These are phyloP conservation scores for Kregervanrija delftensis DNA, from an alignment of 805 yeast species.

Conservation along the genomic window DNA sequence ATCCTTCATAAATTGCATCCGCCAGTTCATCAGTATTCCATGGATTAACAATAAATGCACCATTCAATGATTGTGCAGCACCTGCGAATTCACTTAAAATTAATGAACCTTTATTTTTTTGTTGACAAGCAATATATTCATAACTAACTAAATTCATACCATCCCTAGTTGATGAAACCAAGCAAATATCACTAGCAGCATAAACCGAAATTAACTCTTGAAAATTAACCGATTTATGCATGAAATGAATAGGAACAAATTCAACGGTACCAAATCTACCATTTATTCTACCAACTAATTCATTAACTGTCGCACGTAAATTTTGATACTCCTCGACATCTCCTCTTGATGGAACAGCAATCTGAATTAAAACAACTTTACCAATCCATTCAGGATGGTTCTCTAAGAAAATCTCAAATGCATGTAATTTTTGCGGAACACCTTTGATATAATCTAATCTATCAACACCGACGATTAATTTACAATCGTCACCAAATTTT, in stretches of 20 bases:
- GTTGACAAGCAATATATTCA: slow-evolving; percentile 94
- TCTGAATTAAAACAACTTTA: slow-evolving; percentile 89
- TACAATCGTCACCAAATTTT: slow-evolving; percentile 64
- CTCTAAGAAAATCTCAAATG: slow-evolving; percentile 84
- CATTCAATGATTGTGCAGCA: slow-evolving; percentile 97
- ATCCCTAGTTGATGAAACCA: slow-evolving; percentile 91
- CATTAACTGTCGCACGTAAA: slow-evolving; percentile 88
- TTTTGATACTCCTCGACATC: slow-evolving; percentile 98
- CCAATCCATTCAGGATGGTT: slow-evolving; percentile 99
- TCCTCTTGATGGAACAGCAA: slow-evolving; percentile 96
- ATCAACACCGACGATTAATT: slow-evolving; percentile 94
- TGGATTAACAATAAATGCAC: slow-evolving; percentile 90
- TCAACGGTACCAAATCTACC: slow-evolving; percentile 96
- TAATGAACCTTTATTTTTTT: slow-evolving; percentile 73
- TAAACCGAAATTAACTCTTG: slow-evolving; percentile 88
- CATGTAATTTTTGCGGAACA: slow-evolving; percentile 94
- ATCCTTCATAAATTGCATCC: slow-evolving; percentile 76
- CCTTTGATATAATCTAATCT: slow-evolving; percentile 96
- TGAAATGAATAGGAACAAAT: slow-evolving; percentile 94
- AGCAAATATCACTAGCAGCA: slow-evolving; percentile 79
- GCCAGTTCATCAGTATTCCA: slow-evolving; percentile 97
- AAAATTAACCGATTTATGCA: slow-evolving; percentile 88
- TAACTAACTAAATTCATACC: slow-evolving; percentile 97
- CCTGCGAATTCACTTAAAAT: slow-evolving; percentile 95
- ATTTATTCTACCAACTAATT: slow-evolving; percentile 91